Evolutionary conservation across 1,139 yeast genomes (phyloP), one percentile per base, ranked within the genome.

Genomic region (Yamadazyma membranifaciens): DNA sequence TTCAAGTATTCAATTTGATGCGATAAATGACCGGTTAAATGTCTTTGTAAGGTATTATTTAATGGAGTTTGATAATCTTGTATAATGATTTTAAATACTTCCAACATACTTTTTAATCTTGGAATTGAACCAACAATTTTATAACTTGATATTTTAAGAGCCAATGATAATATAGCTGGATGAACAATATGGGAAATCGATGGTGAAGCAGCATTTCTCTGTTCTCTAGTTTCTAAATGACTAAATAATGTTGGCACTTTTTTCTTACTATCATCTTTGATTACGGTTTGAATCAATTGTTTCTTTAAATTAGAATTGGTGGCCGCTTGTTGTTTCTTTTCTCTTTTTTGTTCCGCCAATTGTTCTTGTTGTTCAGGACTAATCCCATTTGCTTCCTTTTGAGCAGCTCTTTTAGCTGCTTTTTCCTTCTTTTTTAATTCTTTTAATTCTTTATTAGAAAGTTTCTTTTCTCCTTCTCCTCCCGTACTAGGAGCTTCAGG

Each of bases 1-100:
- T 88, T 92, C 51, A 94, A 70, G 51, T 86, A 88, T 56, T 92
- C 98, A 50, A 94, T 94, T 63, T 94, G 99, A 55, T 86, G 89
- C n/a, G 95, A 82, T 47, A 94, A 72, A 57, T 89, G 92, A 20
- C 85, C 83, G 0, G 97, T 89, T 54, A 94, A 74, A 62, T 91
- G 87, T 67, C 99, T 80, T 30, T 92, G 81, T 50, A 94, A 72
- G 1, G 95, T 83, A 11, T 94, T 85, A 43, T 87, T 91, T 33
- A 74, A 78, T 3, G 98, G 98, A 0, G 98, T 89, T 42, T 73
- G 66, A 59, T 92, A 94, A 52, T 88, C 95, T 33, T 62, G 57
- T 39, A 94, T 87, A 16, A 92, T 94, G 32, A 70, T 75, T 59
- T 87, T 83, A 64, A 94, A 94, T 7, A 91, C 92, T 47, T 78